Percentiles rank a stretch among this genome's conserved stretches.
These are phyloP conservation scores for Shiraia sp. DNA, from an alignment of 2,329 filamentous ascomycete genomes.

Conservation along the genomic window DNA sequence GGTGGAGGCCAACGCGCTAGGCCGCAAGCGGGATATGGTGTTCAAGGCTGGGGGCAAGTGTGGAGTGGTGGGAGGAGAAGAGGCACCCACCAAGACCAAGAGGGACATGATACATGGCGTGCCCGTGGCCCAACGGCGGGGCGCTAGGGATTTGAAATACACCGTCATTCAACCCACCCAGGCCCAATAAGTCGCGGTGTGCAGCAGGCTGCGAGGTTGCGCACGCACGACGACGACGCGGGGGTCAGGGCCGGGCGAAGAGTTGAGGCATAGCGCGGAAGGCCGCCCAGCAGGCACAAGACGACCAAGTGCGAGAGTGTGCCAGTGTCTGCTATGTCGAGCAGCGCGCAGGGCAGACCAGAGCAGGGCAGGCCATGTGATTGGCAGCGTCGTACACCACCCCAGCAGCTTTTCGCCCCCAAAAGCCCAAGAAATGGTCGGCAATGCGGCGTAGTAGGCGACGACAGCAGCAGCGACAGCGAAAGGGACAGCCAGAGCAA, in stretches of 20 bases:
- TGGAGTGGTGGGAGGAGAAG: constrained; percentile 12
- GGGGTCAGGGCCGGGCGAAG: background rate
- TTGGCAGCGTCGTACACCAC: too few relatives aligned
- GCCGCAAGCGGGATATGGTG: constrained; percentile 28
- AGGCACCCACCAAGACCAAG: too few relatives aligned
- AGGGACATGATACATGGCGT: constrained; percentile 10
- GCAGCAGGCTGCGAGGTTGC: constrained; percentile 22
- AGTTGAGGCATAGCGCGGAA: too few relatives aligned
- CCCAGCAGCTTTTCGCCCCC: too few relatives aligned
- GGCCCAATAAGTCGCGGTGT: constrained; percentile 25
- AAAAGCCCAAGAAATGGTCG: too few relatives aligned
- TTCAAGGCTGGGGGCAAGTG: constrained; percentile 13
- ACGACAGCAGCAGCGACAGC: too few relatives aligned
- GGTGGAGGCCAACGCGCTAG: constrained; percentile 15
- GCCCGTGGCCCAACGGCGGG: constrained; percentile 12
- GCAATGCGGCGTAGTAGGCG: too few relatives aligned
- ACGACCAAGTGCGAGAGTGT: too few relatives aligned
- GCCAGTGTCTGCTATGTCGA: too few relatives aligned
- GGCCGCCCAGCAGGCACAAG: too few relatives aligned
- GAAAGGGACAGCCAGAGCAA: constrained; percentile 3
- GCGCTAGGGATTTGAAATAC: constrained; percentile 21
- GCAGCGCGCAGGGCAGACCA: too few relatives aligned
- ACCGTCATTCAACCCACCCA: constrained; percentile 8
- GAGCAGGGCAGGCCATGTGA: too few relatives aligned
- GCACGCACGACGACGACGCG: constrained; percentile 26